Evolutionary conservation across 1,284 basidiomycete species (phyloP), one percentile per base, ranked within the genome.

Genomic region (Inonotus obliquus): DNA sequence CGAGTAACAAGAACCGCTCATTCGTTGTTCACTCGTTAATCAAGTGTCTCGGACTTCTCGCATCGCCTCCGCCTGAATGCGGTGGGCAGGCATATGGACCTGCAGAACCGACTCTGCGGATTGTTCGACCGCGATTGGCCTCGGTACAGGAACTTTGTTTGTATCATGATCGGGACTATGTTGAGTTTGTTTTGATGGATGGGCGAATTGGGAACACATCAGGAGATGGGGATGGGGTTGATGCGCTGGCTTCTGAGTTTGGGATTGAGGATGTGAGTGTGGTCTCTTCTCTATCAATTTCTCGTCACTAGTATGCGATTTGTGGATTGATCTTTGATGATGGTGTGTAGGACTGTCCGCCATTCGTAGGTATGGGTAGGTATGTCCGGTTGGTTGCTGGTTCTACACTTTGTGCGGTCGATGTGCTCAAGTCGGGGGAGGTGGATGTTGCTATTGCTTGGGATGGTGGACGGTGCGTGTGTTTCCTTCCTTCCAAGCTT

Each of bases 1-100:
- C 94, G 0, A 91, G 92, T 1, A 96, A 97, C 71, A 77, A 72
- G 57, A 86, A 87, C 14, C 81, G 95, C n/a, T 94, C 94, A 0
- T 71, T 84, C 0, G 71, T 93, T 4, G 91, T 96, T 1, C 93
- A 97, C 69, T 82, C 84, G 1, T 79, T 96, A 11, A 76, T 87
- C 57, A 77, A 77, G 32, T 74, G 83, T 0, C 78, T 88, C 45
- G 83, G 81, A 0, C 74, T 93, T 1, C 73, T 90, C 2, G 1
- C 57, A 13, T 10, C 41, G 65, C 2, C 66, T 68, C 47, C 67
- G 71, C 21, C 56, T 69, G 65, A 45, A 56, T 63, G 14, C 17
- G 25, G 7, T 21, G 17, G 41, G 6, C 17, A 1, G 10, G 19
- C 7, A 17, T 17, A 9, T 2, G 19, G 41, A n/a, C 41, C 17